phyloP scores from a whole-genome alignment of 1,139 yeast genomes.

The Candida tunisiensis region DNA sequence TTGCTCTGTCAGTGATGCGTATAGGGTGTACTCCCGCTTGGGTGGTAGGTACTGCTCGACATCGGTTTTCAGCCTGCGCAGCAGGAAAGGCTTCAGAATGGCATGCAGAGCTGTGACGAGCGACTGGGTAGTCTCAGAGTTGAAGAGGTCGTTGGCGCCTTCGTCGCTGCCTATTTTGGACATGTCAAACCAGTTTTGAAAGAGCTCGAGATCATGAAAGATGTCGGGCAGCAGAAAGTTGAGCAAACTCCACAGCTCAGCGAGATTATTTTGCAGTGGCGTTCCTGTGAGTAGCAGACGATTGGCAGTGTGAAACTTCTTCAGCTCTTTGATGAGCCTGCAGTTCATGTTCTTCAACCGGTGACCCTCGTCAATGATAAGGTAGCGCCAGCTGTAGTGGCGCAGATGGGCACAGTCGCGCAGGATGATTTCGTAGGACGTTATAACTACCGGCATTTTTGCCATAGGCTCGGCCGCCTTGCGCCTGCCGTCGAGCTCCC shows the following conservation, averaged over 20 bases:
- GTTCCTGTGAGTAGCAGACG: conserved; percentile 79
- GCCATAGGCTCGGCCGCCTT: conserved; percentile 7
- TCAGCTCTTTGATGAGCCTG: conserved; percentile 51
- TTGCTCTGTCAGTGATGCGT: conserved; percentile 43
- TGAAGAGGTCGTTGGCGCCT: conserved; percentile 40
- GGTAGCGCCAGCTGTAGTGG: conserved; percentile 51
- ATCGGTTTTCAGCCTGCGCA: conserved; percentile 63
- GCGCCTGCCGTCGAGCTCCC: conserved; percentile 13
- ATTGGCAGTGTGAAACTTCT: conserved; percentile 41
- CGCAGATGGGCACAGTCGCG: conserved; percentile 42
- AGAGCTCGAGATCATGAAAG: conserved; percentile 73
- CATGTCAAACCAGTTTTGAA: conserved; percentile 72
- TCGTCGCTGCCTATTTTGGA: conserved; percentile 30
- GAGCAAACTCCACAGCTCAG: conserved; percentile 79
- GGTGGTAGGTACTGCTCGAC: conserved; percentile 63
- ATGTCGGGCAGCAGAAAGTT: conserved; percentile 87
- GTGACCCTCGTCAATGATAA: conserved; percentile 95
- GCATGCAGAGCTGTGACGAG: conserved; percentile 68
- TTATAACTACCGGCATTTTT: conserved; percentile 53
- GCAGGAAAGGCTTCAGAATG: conserved; percentile 70
- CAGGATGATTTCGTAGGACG: conserved; percentile 71
- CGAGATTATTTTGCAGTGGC: conserved; percentile 77
- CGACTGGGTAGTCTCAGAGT: too few species aligned
- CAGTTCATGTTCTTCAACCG: conserved; percentile 74
- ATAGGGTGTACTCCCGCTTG: conserved; percentile 74